Percentiles rank a stretch among this genome's conserved stretches.
Evolutionary conservation across 208 protist genomes (phyloP).

Genomic region (Herpetomonas samuelpessoai): DNA sequence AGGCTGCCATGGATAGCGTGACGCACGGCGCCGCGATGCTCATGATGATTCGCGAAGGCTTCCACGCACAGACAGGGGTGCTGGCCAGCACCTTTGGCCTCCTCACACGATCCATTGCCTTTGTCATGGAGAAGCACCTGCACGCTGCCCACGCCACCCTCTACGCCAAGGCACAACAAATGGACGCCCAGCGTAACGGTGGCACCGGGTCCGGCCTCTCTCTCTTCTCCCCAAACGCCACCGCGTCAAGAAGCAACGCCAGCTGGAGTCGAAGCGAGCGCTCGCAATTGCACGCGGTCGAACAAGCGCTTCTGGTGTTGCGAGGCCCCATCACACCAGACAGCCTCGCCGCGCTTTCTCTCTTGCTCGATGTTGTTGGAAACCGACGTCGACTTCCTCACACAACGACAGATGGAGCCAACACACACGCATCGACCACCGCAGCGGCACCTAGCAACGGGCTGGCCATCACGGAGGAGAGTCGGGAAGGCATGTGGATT

Average conservation of each 20-base stretch:
- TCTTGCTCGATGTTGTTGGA: slow-evolving; percentile 61
- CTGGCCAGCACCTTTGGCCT: slow-evolving; percentile 71
- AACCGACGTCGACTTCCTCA: slow-evolving; percentile 26
- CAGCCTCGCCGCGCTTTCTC: slow-evolving; percentile 47
- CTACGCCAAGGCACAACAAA: slow-evolving; percentile 4
- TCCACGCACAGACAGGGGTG: slow-evolving; percentile 68
- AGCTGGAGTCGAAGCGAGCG: slow-evolving; percentile 14
- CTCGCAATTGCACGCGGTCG: slow-evolving; percentile 64
- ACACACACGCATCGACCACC: neutral
- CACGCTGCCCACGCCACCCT: slow-evolving; percentile 40
- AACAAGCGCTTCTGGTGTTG: slow-evolving; percentile 65
- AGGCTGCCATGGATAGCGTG: slow-evolving; percentile 58
- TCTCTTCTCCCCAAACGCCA: neutral
- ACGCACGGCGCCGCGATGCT: slow-evolving; percentile 82
- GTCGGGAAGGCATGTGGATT: slow-evolving; percentile 54
- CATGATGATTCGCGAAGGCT: slow-evolving; percentile 84
- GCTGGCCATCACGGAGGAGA: slow-evolving; percentile 25
- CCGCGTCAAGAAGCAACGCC: slow-evolving; percentile 8
- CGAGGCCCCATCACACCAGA: slow-evolving; percentile 51
- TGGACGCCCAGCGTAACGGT: neutral
- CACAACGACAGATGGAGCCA: neutral
- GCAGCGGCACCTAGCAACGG: slow-evolving; percentile 1
- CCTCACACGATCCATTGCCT: slow-evolving; percentile 69
- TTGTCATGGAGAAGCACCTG: slow-evolving; percentile 68
- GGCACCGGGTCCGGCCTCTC: neutral